Percentiles rank a stretch among this genome's conserved stretches.
These are phyloP conservation scores for Nothopassalora personata DNA, from an alignment of 2,329 filamentous ascomycete species.

Conservation along the genomic window DNA sequence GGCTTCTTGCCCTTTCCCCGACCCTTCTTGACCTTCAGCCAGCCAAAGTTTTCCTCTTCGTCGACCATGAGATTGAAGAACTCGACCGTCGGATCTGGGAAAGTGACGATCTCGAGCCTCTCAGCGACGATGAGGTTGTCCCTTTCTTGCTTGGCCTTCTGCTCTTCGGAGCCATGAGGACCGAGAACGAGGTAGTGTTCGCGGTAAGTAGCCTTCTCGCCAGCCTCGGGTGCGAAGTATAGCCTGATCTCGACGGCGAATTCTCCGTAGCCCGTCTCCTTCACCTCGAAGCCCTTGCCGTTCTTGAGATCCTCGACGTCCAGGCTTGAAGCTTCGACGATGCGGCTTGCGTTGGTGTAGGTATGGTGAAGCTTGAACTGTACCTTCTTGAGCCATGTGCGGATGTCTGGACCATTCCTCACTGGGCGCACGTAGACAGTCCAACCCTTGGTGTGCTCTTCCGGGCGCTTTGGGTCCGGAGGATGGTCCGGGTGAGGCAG, in stretches of 20 bases:
- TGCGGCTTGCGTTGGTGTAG: conserved; percentile 84
- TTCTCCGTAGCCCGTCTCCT: conserved; percentile 95
- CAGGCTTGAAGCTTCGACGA: conserved; percentile 57
- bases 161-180: conserved; percentile 74
- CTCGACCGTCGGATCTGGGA: conserved; percentile 92
- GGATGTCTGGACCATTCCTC: conserved; percentile 77
- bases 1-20: conserved; percentile 48
- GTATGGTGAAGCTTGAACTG: conserved; percentile 98
- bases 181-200: conserved; percentile 90
- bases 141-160: conserved; percentile 62
- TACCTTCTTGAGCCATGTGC: conserved; percentile 92
- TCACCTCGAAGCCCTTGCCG: conserved; percentile 69
- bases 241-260: conserved; percentile 95
- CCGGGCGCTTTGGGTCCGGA: conserved; percentile 72
- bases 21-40: conserved; percentile 52
- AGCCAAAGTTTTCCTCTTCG: conserved; percentile 53
- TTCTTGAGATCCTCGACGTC: conserved; percentile 7
- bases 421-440: conserved; percentile 87
- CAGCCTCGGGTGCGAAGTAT: conserved; percentile 81
- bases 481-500: conserved; percentile 74
- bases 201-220: conserved; percentile 91
- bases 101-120: conserved; percentile 88
- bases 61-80: conserved; percentile 83
- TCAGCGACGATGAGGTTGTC: conserved; percentile 65
- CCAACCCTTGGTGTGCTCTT: conserved; percentile 96